A percentile compares a stretch with the other conserved stretches of the same genome.
These are phyloP conservation scores for Ampelomyces quisqualis DNA, from an alignment of 2,329 filamentous ascomycete genomes.

Conservation along the genomic window DNA sequence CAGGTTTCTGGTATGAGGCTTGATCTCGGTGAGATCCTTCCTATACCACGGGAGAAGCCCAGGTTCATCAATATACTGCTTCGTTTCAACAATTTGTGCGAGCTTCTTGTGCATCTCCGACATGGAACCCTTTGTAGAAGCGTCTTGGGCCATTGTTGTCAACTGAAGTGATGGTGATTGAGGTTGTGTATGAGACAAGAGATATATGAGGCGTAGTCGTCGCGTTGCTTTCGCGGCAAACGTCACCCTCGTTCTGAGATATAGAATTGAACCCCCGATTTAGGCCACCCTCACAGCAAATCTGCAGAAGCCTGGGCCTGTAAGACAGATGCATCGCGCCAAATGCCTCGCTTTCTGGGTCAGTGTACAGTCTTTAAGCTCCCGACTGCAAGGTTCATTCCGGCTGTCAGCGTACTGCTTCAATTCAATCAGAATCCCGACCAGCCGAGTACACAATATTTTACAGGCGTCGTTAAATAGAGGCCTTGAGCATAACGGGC, in stretches of 20 bases:
- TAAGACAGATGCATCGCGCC: neutral
- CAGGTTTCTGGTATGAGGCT: conserved; percentile 33
- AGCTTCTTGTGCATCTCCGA: conserved; percentile 11
- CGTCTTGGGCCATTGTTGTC: conserved; percentile 13
- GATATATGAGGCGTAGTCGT: too few species aligned
- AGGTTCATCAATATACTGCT: conserved; percentile 21
- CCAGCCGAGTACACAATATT: too few species aligned
- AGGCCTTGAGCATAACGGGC: too few species aligned
- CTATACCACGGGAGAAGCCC: conserved; percentile 35
- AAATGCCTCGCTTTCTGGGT: neutral
- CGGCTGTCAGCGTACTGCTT: too few species aligned
- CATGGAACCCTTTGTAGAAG: conserved; percentile 1
- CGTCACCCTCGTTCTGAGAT: conserved; percentile 3
- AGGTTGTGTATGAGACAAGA: too few species aligned
- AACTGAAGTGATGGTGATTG: neutral
- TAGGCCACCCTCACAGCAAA: neutral
- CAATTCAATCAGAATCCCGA: too few species aligned
- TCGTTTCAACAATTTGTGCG: conserved; percentile 17
- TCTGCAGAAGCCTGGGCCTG: neutral
- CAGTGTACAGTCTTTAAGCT: neutral
- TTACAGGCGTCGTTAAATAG: too few species aligned
- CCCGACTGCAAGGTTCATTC: too few species aligned
- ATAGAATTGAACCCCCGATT: neutral
- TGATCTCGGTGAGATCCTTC: conserved; percentile 33
- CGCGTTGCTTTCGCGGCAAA: too few species aligned